phyloP scores from a whole-genome alignment of 331 rosid genomes.

The Quercus tomentella region DNA sequence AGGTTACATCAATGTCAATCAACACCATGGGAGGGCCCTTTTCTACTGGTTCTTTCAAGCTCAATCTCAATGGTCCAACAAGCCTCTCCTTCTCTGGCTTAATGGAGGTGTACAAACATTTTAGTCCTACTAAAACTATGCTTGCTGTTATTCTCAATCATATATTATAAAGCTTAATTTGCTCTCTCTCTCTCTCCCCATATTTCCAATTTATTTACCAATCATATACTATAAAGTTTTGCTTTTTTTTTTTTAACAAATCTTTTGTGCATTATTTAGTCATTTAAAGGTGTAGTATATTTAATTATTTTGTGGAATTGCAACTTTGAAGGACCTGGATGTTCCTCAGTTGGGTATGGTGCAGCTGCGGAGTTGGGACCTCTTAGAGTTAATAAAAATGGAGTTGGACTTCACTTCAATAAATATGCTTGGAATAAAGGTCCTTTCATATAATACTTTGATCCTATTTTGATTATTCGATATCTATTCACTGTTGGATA shows the following conservation, averaged over 20 bases:
- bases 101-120: slow-evolving; percentile 39
- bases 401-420: slow-evolving; percentile 41
- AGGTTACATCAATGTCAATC: slow-evolving; percentile 46
- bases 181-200: neutral
- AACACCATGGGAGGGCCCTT: slow-evolving; percentile 50
- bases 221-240: no score
- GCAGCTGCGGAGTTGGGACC: slow-evolving; percentile 54
- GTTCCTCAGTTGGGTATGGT: slow-evolving; percentile 57
- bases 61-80: slow-evolving; percentile 39
- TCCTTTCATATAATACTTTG: neutral
- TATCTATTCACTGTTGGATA: neutral
- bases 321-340: slow-evolving; percentile 46
- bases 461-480: neutral
- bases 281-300: neutral
- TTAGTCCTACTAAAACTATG: neutral
- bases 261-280: neutral
- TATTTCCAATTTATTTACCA: neutral
- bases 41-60: slow-evolving; percentile 66
- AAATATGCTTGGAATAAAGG: slow-evolving; percentile 49
- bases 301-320: neutral
- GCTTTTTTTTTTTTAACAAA: neutral
- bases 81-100: slow-evolving; percentile 61
- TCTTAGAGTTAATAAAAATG: slow-evolving; percentile 34
- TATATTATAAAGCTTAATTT: slow-evolving; percentile 2
- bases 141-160: slow-evolving; percentile 1